Evolutionary conservation across 108 stramenopile species (phyloP).

Genomic region (Cyclostephanos tholiformis): DNA sequence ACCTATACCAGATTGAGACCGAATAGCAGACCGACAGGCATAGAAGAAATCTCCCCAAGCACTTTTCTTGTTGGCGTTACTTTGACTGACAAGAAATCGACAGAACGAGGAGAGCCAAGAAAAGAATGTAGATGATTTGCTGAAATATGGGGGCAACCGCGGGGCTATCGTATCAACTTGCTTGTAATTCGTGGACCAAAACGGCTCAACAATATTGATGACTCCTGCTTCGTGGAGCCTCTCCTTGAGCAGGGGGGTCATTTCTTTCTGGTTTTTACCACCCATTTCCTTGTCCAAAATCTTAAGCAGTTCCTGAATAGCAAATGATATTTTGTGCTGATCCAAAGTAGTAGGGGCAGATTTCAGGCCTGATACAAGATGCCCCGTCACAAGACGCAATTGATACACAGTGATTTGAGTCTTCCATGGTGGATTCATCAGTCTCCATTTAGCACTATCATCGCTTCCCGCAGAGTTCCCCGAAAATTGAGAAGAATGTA

Average conservation of each 20-base stretch:
- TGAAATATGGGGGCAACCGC: conserved; percentile 76
- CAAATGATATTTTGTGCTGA: conserved; percentile 83
- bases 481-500: conserved; percentile 32
- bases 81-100: conserved; percentile 51
- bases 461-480: conserved; percentile 21
- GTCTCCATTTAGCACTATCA: conserved; percentile 56
- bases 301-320: conserved; percentile 81
- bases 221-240: conserved; percentile 70
- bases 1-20: conserved; percentile 63
- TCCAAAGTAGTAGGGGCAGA: conserved; percentile 67
- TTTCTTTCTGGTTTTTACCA: conserved; percentile 34
- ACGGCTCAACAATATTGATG: conserved; percentile 78
- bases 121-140: conserved; percentile 59
- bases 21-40: conserved; percentile 77
- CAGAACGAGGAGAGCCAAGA: conserved; percentile 75
- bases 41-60: conserved; percentile 74
- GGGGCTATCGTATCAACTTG: conserved; percentile 51
- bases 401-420: conserved; percentile 58
- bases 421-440: conserved; percentile 83
- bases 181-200: conserved; percentile 73
- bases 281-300: conserved; percentile 49
- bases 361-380: conserved; percentile 73
- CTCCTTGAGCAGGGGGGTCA: conserved; percentile 69
- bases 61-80: conserved; percentile 52
- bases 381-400: conserved; percentile 73